These are phyloP conservation scores for Candida sphagnicola DNA, from an alignment of 805 yeast genomes.

Conservation along the genomic window DNA sequence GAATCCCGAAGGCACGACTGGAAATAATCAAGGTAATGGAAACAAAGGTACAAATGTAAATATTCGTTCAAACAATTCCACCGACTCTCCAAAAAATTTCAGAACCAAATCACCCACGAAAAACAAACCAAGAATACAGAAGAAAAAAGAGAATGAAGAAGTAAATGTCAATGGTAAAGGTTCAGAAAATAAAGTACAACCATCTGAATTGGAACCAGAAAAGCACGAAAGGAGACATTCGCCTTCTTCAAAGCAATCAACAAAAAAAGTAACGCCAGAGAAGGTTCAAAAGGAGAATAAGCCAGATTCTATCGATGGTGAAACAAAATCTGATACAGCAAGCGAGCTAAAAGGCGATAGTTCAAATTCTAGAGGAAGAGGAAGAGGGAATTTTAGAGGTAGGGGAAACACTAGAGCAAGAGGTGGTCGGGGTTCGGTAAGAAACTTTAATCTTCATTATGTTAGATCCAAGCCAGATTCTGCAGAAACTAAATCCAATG, in stretches of 20 bases:
- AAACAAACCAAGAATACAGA: not conserved
- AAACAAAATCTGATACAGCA: not conserved
- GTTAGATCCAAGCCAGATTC: constrained; percentile 13
- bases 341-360: not conserved
- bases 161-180: not conserved
- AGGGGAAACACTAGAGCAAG: constrained; percentile 16
- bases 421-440: constrained; percentile 17
- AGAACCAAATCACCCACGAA: not conserved
- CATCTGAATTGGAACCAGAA: no score
- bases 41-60: not conserved
- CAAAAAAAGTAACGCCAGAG: no score
- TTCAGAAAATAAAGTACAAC: not conserved
- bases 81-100: not conserved
- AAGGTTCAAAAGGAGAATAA: not conserved
- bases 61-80: not conserved
- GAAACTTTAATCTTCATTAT: constrained; percentile 22
- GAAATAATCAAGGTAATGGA: not conserved
- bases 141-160: not conserved
- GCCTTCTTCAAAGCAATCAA: no score
- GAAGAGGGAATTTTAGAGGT: constrained; percentile 11
- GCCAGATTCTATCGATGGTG: not conserved
- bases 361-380: constrained; percentile 2
- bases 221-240: no score
- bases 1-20: not conserved
- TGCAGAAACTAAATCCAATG: not conserved